A percentile compares a stretch with the other conserved stretches of the same genome.
phyloP scores from a whole-genome alignment of 1,284 basidiomycete genomes.

The Bjerkandera adusta region DNA sequence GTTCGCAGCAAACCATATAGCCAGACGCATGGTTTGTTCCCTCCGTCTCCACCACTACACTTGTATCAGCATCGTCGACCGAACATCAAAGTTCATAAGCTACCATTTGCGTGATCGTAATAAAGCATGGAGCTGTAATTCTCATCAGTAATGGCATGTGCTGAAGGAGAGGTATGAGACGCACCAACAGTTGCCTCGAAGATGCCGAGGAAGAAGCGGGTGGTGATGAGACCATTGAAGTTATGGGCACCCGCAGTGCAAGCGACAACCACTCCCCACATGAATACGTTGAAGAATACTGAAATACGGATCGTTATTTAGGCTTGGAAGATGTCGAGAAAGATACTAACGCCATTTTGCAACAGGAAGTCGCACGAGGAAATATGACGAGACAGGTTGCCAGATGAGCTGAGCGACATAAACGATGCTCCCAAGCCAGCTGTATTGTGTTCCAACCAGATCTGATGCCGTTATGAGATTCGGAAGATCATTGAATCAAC shows the following conservation, averaged over 20 bases:
- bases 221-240: conserved; percentile 38
- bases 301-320: not conserved
- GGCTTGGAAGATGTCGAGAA: not conserved
- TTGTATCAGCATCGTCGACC: not conserved
- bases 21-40: conserved; percentile 42
- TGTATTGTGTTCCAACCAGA: conserved; percentile 43
- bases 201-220: conserved; percentile 41
- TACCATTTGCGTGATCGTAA: conserved; percentile 44
- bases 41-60: conserved; percentile 43
- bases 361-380: conserved; percentile 41
- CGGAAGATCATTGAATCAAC: not conserved
- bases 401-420: conserved; percentile 45
- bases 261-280: conserved; percentile 40
- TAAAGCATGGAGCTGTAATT: conserved; percentile 37
- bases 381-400: conserved; percentile 43
- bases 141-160: not conserved
- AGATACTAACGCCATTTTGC: conserved; percentile 36
- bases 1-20: conserved; percentile 42
- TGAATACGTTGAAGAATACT: conserved; percentile 40
- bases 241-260: conserved; percentile 36
- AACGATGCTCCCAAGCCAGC: conserved; percentile 44
- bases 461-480: conserved; percentile 20
- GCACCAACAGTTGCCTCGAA: conserved; percentile 43
- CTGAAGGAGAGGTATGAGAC: conserved; percentile 12
- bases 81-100: conserved; percentile 1